Evolutionary conservation across 495 filamentous ascomycete genomes (phyloP).

Genomic region (Daldinia concentrica): DNA sequence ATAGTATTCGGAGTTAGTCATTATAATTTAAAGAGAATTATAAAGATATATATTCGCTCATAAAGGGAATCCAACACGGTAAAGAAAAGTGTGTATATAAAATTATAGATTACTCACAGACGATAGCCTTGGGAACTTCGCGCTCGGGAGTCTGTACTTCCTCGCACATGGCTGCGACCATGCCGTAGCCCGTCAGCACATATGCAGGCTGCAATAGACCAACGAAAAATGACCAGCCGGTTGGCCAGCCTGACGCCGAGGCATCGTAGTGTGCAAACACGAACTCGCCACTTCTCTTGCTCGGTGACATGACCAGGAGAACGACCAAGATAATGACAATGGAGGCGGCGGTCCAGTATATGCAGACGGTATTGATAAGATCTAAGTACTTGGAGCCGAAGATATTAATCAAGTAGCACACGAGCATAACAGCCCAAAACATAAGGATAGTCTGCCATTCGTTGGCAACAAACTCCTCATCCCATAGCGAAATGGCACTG

Average conservation of each 20-base stretch:
- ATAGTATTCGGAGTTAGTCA: slow-evolving; percentile 30
- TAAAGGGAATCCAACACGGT: background rate
- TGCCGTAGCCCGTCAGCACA: slow-evolving; percentile 65
- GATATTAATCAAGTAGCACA: slow-evolving; percentile 68
- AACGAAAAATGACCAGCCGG: slow-evolving; percentile 67
- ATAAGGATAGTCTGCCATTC: slow-evolving; percentile 67
- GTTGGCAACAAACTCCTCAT: slow-evolving; percentile 58
- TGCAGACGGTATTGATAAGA: slow-evolving; percentile 69
- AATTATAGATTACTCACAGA: slow-evolving; percentile 29
- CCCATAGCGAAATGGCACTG: slow-evolving; percentile 65
- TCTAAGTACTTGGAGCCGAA: slow-evolving; percentile 66
- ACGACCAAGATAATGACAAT: slow-evolving; percentile 66
- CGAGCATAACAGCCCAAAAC: slow-evolving; percentile 67
- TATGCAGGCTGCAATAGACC: slow-evolving; percentile 60
- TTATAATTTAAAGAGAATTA: background rate
- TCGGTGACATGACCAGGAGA: slow-evolving; percentile 68
- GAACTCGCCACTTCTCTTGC: slow-evolving; percentile 66
- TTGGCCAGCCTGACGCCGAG: slow-evolving; percentile 59
- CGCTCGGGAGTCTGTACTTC: slow-evolving; percentile 63
- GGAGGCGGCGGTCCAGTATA: slow-evolving; percentile 67
- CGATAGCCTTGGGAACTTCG: slow-evolving; percentile 67
- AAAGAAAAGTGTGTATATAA: background rate
- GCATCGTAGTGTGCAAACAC: slow-evolving; percentile 70
- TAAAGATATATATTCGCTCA: background rate
- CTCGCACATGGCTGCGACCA: slow-evolving; percentile 63